Conservation (phyloP, 2,329 filamentous ascomycete species). For the Domatiomyces globalis region DNA sequence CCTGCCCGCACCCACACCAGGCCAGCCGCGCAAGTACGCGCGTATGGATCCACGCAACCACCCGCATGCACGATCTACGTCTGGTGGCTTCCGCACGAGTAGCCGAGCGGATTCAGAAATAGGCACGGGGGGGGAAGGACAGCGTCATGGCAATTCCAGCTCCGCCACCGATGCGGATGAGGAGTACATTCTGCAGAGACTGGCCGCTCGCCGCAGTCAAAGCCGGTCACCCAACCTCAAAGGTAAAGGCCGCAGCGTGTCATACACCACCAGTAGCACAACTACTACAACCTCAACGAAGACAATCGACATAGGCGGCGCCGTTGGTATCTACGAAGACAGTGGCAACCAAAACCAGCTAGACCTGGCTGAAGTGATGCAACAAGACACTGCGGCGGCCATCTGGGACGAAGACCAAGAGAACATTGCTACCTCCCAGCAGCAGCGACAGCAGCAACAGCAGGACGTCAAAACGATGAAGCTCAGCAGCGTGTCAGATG, state of each 20-base stretch:
- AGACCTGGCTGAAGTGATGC: not conserved
- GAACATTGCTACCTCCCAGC: not conserved
- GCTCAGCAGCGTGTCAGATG: slow-evolving; percentile 13
- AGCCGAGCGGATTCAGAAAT: slow-evolving; percentile 36
- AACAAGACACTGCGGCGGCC: not conserved
- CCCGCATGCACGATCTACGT: slow-evolving; percentile 50
- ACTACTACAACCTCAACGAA: slow-evolving; percentile 18
- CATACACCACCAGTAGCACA: slow-evolving; percentile 17
- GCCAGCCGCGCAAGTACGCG: slow-evolving; percentile 81
- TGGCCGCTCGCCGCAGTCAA: slow-evolving; percentile 40
- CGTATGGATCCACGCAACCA: slow-evolving; percentile 61
- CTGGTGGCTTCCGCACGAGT: slow-evolving; percentile 25
- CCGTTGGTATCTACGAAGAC: slow-evolving; percentile 18
- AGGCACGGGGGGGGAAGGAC: slow-evolving; percentile 32
- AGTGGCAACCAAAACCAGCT: slow-evolving; percentile 10
- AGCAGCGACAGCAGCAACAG: too few species aligned
- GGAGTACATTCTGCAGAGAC: slow-evolving; percentile 64
- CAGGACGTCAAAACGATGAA: slow-evolving; percentile 18
- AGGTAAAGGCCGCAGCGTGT: slow-evolving; percentile 19
- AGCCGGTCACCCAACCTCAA: slow-evolving; percentile 15
- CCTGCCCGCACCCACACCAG: slow-evolving; percentile 84
- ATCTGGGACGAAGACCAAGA: slow-evolving; percentile 14
- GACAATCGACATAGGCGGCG: slow-evolving; percentile 14
- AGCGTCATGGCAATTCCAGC: slow-evolving; percentile 43
- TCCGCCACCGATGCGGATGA: slow-evolving; percentile 57